These are phyloP conservation scores for Bruguiera parviflora DNA, from an alignment of 345 rosid genomes.

Conservation along the genomic window DNA sequence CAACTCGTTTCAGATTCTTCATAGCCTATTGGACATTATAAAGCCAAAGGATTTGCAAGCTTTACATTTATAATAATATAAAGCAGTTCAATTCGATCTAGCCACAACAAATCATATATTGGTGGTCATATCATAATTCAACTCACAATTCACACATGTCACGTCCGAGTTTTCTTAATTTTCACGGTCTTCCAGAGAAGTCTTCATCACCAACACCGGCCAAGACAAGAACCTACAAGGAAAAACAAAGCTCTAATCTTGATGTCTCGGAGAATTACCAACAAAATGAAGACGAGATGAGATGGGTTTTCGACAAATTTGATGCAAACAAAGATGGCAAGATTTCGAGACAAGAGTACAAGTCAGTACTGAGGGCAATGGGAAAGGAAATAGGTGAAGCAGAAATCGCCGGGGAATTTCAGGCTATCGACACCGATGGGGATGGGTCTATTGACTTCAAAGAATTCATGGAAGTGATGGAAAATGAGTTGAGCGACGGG, in stretches of 20 bases:
- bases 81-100: neutral
- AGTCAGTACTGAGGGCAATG: constrained; percentile 8
- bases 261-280: constrained; percentile 17
- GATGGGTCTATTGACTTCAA: constrained; percentile 24
- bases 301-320: constrained; percentile 26
- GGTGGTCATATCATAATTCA: neutral
- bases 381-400: constrained; percentile 17
- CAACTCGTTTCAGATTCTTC: neutral
- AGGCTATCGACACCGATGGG: constrained; percentile 20
- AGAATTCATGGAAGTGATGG: constrained; percentile 22
- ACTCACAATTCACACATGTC: constrained; percentile 15
- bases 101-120: neutral
- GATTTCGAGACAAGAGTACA: constrained; percentile 23
- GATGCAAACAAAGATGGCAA: constrained; percentile 27
- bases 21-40: neutral
- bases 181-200: constrained; percentile 24
- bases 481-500: constrained; percentile 8
- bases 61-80: neutral
- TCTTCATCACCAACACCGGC: constrained; percentile 20
- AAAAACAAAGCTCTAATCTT: constrained; percentile 4
- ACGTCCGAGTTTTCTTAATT: constrained; percentile 24
- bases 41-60: neutral
- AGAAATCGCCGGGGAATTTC: constrained; percentile 18
- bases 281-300: constrained; percentile 43
- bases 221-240: constrained; percentile 10